phyloP scores from a whole-genome alignment of 2,329 filamentous ascomycete species.

The Talaromyces sp. region DNA sequence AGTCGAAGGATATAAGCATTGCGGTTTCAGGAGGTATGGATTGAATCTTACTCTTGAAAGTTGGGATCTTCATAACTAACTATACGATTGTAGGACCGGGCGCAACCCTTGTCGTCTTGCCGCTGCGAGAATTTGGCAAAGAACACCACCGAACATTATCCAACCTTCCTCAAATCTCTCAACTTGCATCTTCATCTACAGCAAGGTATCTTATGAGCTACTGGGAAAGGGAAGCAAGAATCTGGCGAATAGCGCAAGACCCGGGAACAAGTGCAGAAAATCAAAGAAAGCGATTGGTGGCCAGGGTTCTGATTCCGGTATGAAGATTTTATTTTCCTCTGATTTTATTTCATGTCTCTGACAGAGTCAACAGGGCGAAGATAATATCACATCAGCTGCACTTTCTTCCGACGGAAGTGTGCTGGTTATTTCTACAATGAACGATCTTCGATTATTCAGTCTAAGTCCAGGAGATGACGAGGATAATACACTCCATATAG shows the following conservation, averaged over 20 bases:
- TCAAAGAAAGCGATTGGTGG: conserved; percentile 48
- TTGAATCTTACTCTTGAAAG: background rate
- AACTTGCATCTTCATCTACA: conserved; percentile 64
- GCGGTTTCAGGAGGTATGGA: conserved; percentile 78
- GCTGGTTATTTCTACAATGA: conserved; percentile 68
- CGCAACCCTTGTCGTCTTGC: conserved; percentile 73
- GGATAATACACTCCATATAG: conserved; percentile 60
- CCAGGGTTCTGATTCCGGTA: conserved; percentile 56
- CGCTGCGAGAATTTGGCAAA: conserved; percentile 67
- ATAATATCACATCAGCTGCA: conserved; percentile 70
- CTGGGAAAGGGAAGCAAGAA: conserved; percentile 82
- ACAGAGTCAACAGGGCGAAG: conserved; percentile 54
- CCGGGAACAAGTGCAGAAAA: conserved; percentile 43
- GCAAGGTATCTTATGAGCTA: conserved; percentile 78
- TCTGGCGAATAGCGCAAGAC: conserved; percentile 61
- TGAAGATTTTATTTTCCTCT: conserved; percentile 36
- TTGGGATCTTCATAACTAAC: conserved; percentile 24
- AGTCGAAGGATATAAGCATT: conserved; percentile 75
- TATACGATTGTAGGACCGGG: conserved; percentile 61
- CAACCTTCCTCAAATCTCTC: conserved; percentile 73
- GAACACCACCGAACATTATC: conserved; percentile 79
- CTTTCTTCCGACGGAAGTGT: conserved; percentile 67
- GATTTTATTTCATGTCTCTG: background rate
- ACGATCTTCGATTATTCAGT: conserved; percentile 71
- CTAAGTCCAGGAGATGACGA: conserved; percentile 47